These are phyloP conservation scores for Ogataea nonfermentans DNA, from an alignment of 805 yeast genomes.

Conservation along the genomic window DNA sequence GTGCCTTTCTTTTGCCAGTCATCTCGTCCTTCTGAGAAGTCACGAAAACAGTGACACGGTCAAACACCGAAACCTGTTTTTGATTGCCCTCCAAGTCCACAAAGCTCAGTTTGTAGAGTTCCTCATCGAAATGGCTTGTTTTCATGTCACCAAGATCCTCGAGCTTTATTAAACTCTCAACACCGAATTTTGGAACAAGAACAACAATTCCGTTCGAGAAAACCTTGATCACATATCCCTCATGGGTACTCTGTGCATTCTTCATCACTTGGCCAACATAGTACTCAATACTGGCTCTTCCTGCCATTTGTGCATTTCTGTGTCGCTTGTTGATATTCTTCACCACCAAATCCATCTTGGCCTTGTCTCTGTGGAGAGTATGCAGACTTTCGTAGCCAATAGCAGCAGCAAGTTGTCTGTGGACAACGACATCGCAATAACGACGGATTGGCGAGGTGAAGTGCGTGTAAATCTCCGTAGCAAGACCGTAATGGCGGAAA, in stretches of 20 bases:
- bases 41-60: constrained; percentile 79
- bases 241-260: constrained; percentile 72
- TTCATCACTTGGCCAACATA: constrained; percentile 98
- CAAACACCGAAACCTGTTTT: constrained; percentile 63
- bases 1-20: constrained; percentile 92
- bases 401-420: constrained; percentile 97
- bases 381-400: constrained; percentile 88
- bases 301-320: constrained; percentile 98
- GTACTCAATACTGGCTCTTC: constrained; percentile 95
- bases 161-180: constrained; percentile 86
- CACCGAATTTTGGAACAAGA: constrained; percentile 92
- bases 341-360: constrained; percentile 84
- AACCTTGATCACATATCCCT: constrained; percentile 89
- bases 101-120: constrained; percentile 65
- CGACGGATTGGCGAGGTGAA: constrained; percentile 98
- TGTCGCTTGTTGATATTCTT: constrained; percentile 90
- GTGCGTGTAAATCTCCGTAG: constrained; percentile 96
- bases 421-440: constrained; percentile 97
- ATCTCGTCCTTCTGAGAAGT: constrained; percentile 78
- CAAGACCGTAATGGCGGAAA: constrained; percentile 94
- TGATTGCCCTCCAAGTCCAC: constrained; percentile 38
- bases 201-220: constrained; percentile 95
- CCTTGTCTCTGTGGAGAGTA: constrained; percentile 79
- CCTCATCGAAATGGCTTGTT: constrained; percentile 72
- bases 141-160: constrained; percentile 68